phyloP scores from a whole-genome alignment of 2,329 filamentous ascomycete genomes.

The Xenoacremonium recifei region DNA sequence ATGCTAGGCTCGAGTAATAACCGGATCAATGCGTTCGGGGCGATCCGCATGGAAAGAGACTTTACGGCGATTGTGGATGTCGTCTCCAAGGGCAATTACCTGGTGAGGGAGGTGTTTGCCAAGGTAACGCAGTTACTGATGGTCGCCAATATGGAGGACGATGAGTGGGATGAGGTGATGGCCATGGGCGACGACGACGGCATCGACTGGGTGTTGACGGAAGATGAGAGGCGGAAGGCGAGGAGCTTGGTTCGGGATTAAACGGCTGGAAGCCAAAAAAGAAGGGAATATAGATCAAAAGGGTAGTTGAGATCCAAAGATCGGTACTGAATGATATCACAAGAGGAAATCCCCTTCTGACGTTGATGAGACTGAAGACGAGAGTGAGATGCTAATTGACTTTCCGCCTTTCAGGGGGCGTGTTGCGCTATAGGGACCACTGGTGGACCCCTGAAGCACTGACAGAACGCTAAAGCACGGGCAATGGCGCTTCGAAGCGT shows the following conservation, averaged over 20 bases:
- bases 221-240: constrained; percentile 72
- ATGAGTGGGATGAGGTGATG: constrained; percentile 82
- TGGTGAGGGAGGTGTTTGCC: constrained; percentile 72
- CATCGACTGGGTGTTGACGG: constrained; percentile 69
- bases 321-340: too few species aligned
- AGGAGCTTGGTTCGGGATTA: constrained; percentile 60
- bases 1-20: constrained; percentile 80
- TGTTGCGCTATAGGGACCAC: too few species aligned
- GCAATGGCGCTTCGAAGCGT: too few species aligned
- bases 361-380: too few species aligned
- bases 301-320: too few species aligned
- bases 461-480: too few species aligned
- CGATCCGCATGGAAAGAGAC: constrained; percentile 81
- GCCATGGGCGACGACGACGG: constrained; percentile 55
- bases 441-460: too few species aligned
- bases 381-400: too few species aligned
- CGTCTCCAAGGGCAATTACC: constrained; percentile 71
- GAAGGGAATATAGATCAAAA: constrained; percentile 12
- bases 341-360: too few species aligned
- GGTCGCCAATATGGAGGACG: constrained; percentile 91
- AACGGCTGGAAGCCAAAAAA: constrained; percentile 11
- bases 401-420: too few species aligned
- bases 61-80: constrained; percentile 70
- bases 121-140: constrained; percentile 78
- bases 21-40: constrained; percentile 76